Evolutionary conservation across 192 early-diverging fungal species (phyloP), one percentile per base, ranked within the genome.

Genomic region (Podila horticola): DNA sequence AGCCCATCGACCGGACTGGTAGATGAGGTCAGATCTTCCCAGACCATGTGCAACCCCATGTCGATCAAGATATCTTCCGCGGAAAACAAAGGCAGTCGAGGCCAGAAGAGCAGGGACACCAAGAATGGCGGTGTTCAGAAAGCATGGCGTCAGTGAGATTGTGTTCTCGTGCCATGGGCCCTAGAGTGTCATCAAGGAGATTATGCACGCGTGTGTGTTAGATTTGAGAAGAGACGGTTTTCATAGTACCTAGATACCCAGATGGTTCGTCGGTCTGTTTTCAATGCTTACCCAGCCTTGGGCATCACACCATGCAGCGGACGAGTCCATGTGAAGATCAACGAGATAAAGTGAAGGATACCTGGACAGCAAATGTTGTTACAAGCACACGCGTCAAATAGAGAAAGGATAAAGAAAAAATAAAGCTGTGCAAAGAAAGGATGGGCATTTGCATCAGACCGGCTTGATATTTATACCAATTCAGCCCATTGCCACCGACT

Each of bases 281-380:
- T 3, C 30, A n/a, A 51, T 51, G 5, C 74, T 36, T 76, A 71
- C 74, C 74, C 74, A 76, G 28, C 68, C 74, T 22, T 71, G 67
- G 22, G 55, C 0, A 41, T 45, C 67, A 52, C 74, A 76, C 74
- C 74, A 76, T 6, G 74, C 58, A 22, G 20, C 52, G 4, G 45
- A 64, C 26, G 62, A 64, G 5, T 36, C 45, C 48, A 65, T 11
- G 34, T 20, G 30, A 5, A 24, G 33, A 34, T 2, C 33, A 34
- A 34, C 5, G 7, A 34, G 33, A 34, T 7, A 34, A n/a, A n/a
- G n/a, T n/a, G n/a, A n/a, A n/a, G n/a, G n/a, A n/a, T n/a, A n/a
- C n/a, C n/a, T n/a, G n/a, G n/a, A n/a, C n/a, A n/a, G n/a, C n/a
- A n/a, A n/a, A n/a, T n/a, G n/a, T n/a, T n/a, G n/a, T n/a, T n/a